Percentiles rank a stretch among this genome's conserved stretches.
Evolutionary conservation across 2,329 filamentous ascomycete species (phyloP).

Genomic region (Pseudocercospora fuligena): DNA sequence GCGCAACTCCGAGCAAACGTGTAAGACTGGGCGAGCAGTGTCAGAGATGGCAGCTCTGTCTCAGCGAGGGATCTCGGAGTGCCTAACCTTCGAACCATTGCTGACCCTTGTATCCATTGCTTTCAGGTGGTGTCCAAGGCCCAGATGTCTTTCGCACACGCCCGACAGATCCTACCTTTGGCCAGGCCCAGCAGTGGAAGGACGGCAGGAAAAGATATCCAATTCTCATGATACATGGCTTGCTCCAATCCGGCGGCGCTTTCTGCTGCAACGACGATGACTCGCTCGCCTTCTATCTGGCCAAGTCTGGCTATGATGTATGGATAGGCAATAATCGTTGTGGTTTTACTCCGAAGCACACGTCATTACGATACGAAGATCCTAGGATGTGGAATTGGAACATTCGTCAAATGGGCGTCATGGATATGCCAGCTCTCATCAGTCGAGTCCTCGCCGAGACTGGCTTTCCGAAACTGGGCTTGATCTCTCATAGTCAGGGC

Average conservation of each 20-base stretch:
- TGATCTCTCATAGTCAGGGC: conserved; percentile 88
- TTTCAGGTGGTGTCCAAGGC: conserved; percentile 51
- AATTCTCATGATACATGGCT: conserved; percentile 82
- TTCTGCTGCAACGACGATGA: conserved; percentile 91
- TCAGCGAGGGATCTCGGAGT: no score
- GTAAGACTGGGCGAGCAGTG: no score
- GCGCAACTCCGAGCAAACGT: no score
- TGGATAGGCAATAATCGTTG: conserved; percentile 96
- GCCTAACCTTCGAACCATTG: no score
- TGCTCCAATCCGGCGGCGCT: conserved; percentile 84
- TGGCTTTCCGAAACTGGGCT: conserved; percentile 78
- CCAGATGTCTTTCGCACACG: conserved; percentile 63
- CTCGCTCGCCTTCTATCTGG: conserved; percentile 87
- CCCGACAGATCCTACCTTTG: conserved; percentile 30
- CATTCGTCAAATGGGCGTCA: conserved; percentile 88
- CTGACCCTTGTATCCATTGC: no score
- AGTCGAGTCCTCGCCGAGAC: conserved; percentile 82
- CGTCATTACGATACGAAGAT: conserved; percentile 70
- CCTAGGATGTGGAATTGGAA: conserved; percentile 98
- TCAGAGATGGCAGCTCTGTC: no score
- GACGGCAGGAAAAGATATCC: conserved; percentile 68
- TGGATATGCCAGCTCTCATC: conserved; percentile 81
- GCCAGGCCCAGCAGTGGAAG: conserved; percentile 43
- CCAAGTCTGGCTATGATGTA: conserved; percentile 90
- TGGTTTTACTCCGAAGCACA: conserved; percentile 79